These are phyloP conservation scores for Penicillium oxalicum DNA, from an alignment of 2,329 filamentous ascomycete species.

Conservation along the genomic window DNA sequence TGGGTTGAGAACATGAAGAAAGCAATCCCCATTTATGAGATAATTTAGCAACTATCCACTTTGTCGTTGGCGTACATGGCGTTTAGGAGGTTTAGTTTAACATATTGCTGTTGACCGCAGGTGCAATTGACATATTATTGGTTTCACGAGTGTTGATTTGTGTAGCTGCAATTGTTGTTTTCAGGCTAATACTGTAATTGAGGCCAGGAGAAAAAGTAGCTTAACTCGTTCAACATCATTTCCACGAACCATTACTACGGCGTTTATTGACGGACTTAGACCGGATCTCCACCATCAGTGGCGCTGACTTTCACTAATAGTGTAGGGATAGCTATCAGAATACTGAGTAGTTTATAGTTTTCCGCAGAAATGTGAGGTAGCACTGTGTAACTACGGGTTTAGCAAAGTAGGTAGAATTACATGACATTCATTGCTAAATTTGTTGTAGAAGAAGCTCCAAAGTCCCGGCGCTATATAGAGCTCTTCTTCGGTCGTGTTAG, in stretches of 20 bases:
- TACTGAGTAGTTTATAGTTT: neutral
- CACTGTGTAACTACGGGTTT: conserved; percentile 2
- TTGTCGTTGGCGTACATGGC: neutral
- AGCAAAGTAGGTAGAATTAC: neutral
- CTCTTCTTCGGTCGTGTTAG: conserved; percentile 2
- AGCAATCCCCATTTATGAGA: conserved; percentile 5
- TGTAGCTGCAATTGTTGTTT: too few species aligned
- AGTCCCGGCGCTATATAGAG: conserved; percentile 2
- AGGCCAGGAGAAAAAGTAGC: too few species aligned
- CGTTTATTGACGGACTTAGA: too few species aligned
- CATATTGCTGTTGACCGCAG: too few species aligned
- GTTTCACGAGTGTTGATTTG: too few species aligned
- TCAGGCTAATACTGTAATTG: too few species aligned
- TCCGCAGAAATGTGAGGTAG: conserved; percentile 2
- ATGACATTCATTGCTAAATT: neutral
- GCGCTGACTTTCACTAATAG: too few species aligned
- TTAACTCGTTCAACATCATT: too few species aligned
- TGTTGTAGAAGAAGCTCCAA: conserved; percentile 1
- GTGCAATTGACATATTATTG: too few species aligned
- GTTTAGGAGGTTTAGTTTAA: neutral
- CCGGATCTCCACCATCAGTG: too few species aligned
- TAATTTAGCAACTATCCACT: conserved; percentile 2
- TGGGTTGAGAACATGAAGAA: conserved; percentile 3
- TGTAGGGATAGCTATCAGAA: too few species aligned
- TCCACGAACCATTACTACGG: too few species aligned